These are phyloP conservation scores for Entrophospora sp. DNA, from an alignment of 192 early-diverging fungal genomes.

Conservation along the genomic window DNA sequence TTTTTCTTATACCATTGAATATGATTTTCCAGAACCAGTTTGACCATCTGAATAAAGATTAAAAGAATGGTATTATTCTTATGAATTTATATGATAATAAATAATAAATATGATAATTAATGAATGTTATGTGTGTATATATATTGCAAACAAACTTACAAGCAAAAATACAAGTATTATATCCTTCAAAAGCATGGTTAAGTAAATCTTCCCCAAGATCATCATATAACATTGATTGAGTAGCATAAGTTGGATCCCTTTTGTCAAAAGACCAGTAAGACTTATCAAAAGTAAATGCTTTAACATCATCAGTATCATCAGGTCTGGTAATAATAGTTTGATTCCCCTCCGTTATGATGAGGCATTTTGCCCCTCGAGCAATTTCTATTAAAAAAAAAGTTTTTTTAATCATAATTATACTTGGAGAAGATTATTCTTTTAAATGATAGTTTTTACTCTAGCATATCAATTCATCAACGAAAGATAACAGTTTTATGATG, in stretches of 20 bases:
- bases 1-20: constrained; percentile 45
- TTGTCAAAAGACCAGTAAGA: constrained; percentile 83
- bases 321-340: constrained; percentile 59
- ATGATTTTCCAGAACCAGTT: constrained; percentile 68
- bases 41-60: constrained; percentile 51
- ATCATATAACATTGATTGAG: constrained; percentile 66
- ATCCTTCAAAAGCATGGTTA: constrained; percentile 81
- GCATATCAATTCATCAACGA: too few relatives aligned
- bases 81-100: too few relatives aligned
- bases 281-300: constrained; percentile 78
- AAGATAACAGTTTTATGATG: too few relatives aligned
- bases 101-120: not conserved
- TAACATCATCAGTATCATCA: constrained; percentile 34
- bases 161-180: constrained; percentile 91
- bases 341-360: constrained; percentile 67
- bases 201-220: constrained; percentile 70
- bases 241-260: constrained; percentile 51
- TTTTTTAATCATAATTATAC: too few relatives aligned
- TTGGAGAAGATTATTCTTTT: too few relatives aligned
- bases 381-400: constrained; percentile 33
- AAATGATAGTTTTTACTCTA: too few relatives aligned
- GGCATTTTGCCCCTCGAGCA: constrained; percentile 51
- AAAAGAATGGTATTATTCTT: too few relatives aligned
- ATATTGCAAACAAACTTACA: constrained; percentile 40
- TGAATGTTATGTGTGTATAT: not conserved